Percentiles rank a stretch among this genome's conserved stretches.
Evolutionary conservation across 1,284 basidiomycete genomes (phyloP).

Genomic region (Irpex lacteus): DNA sequence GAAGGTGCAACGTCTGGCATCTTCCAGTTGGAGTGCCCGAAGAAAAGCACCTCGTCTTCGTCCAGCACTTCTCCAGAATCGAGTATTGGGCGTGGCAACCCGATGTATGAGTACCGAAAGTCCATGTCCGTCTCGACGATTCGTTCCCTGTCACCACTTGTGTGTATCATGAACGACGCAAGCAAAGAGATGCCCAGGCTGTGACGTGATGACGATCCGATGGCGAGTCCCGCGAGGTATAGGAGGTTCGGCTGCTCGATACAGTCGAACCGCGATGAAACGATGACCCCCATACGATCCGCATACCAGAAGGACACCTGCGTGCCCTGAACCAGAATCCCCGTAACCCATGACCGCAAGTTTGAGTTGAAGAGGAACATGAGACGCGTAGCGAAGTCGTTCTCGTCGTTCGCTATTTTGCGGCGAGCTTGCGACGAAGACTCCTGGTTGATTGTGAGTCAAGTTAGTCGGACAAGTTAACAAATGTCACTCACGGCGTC

Average conservation of each 20-base stretch:
- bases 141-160: not conserved
- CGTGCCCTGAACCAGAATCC: slow-evolving; percentile 3
- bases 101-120: not conserved
- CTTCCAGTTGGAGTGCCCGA: not conserved
- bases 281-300: slow-evolving; percentile 6
- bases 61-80: not conserved
- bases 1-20: not conserved
- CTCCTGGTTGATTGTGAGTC: not conserved
- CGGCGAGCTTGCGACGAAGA: not conserved
- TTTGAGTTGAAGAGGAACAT: slow-evolving; percentile 2
- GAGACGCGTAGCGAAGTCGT: not conserved
- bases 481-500: not conserved
- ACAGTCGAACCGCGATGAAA: slow-evolving; percentile 4
- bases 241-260: slow-evolving; percentile 7
- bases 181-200: slow-evolving; percentile 4
- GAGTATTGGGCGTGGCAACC: not conserved
- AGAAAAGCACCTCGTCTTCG: not conserved
- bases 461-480: not conserved
- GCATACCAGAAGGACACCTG: slow-evolving; percentile 4
- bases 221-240: slow-evolving; percentile 3
- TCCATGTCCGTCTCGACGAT: slow-evolving; percentile 1
- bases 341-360: slow-evolving; percentile 1
- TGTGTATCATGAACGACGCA: slow-evolving; percentile 1
- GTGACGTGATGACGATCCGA: not conserved
- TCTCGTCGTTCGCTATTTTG: not conserved